Base-by-base conservation (phyloP, 257 asterid species). In the Plantago major region DNA sequence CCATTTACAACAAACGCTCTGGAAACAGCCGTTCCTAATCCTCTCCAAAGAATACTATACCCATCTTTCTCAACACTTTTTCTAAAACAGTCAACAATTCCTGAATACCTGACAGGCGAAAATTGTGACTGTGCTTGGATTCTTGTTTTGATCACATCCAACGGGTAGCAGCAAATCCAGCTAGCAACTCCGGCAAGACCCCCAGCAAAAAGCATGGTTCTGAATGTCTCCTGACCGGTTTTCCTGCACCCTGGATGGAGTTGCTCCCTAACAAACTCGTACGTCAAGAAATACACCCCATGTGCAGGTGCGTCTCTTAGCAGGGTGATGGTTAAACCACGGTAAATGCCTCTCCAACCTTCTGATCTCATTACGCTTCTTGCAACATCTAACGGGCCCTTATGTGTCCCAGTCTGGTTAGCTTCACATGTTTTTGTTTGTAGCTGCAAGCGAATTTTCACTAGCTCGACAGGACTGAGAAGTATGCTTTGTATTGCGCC, bases 1-100 rank as follows among this genome's bases (percentile, higher is more conserved):
- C 88, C 95, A 52, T 88, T 84, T 55, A 84, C 94, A 0, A 91
- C 37, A 19, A 91, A 85, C 4, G 98, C 95, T 80, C 96, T 71
- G 7, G 83, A 58, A 43, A 84, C 69, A 0, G 98, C 73, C 3
- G 85, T 78, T 65, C 96, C 94, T 13, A 88, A 22, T 14, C 98
- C 98, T 55, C 96, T 78, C 89, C 94, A 85, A 54, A 88, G 66
- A 69, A 78, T 79, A 11, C n/a, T 9, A 17, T 75, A 74, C 8
- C 97, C 95, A 56, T 87, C 95, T 53, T 63, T 60, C 26, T 48
- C 57, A 1, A 87, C 81, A 37, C 84, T 81, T n/a, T 9, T 64
- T 30, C 67, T 63, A 49, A 82, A 85, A 61, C 91, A 88, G 48
- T 88, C 88, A 5, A 76, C 55, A 16, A 88, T 76, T 48, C 95